A percentile compares a stretch with the other conserved stretches of the same genome.
These are phyloP conservation scores for Salvia hispanica DNA, from an alignment of 257 asterid species.

Conservation along the genomic window DNA sequence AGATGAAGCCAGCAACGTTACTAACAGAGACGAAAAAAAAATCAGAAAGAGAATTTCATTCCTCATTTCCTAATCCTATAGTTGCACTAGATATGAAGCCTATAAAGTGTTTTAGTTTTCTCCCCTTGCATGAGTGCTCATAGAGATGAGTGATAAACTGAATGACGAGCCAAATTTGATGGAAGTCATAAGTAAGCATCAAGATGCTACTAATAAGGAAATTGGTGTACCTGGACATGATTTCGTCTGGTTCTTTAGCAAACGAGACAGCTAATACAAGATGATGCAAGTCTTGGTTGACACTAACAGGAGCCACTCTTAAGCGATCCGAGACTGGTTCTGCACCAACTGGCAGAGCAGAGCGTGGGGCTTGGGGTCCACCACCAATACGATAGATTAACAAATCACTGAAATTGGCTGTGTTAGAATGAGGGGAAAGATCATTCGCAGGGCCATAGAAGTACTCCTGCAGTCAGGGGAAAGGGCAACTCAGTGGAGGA, in stretches of 20 bases:
- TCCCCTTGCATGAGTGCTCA: not conserved
- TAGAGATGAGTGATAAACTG: not conserved
- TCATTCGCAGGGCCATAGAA: slow-evolving; percentile 91
- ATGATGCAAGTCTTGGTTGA: slow-evolving; percentile 78
- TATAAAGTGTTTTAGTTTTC: too few species aligned
- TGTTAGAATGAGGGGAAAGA: slow-evolving; percentile 92
- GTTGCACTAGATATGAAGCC: not conserved
- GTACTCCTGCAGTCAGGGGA: slow-evolving; percentile 64
- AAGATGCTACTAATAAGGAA: slow-evolving; percentile 23
- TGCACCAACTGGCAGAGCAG: slow-evolving; percentile 97
- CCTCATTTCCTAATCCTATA: not conserved
- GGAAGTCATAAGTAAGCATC: not conserved
- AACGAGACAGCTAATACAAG: slow-evolving; percentile 87
- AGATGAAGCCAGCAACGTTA: slow-evolving; percentile 94
- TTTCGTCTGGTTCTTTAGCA: slow-evolving; percentile 87
- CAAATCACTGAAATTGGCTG: slow-evolving; percentile 70
- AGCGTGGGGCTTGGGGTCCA: slow-evolving; percentile 97
- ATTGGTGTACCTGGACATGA: slow-evolving; percentile 69
- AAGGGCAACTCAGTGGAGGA: too few species aligned
- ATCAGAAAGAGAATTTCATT: slow-evolving; percentile 5
- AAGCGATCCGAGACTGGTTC: slow-evolving; percentile 91
- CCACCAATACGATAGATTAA: slow-evolving; percentile 83
- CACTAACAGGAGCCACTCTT: slow-evolving; percentile 65
- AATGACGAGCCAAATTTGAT: too few species aligned
- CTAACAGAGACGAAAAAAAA: slow-evolving; percentile 40